Percentiles rank a stretch among this genome's conserved stretches.
These are phyloP conservation scores for Brassica nigra DNA, from an alignment of 345 rosid genomes.

Conservation along the genomic window DNA sequence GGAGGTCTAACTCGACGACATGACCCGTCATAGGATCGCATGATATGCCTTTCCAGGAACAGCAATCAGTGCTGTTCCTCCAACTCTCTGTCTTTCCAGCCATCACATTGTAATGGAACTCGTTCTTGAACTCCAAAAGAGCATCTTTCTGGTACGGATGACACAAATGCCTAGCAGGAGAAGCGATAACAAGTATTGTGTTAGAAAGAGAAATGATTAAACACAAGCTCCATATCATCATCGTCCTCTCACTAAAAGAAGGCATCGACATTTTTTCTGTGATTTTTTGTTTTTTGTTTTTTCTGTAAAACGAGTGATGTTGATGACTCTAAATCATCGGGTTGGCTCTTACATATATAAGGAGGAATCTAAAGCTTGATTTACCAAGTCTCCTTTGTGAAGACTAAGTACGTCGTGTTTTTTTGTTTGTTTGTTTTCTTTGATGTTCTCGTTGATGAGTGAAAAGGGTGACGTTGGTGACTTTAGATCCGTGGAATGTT, in stretches of 20 bases:
- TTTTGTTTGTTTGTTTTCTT: too few relatives aligned
- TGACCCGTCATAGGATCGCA: background rate
- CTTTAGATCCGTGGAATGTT: too few relatives aligned
- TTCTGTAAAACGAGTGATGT: background rate
- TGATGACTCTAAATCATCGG: background rate
- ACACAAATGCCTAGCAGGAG: background rate
- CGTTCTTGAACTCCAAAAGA: constrained; percentile 26
- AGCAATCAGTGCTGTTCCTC: constrained; percentile 1
- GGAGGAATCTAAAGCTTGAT: background rate
- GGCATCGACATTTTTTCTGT: background rate
- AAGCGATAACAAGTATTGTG: background rate
- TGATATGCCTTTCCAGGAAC: background rate
- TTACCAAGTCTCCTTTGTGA: background rate
- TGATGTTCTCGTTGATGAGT: too few relatives aligned
- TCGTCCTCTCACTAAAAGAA: background rate
- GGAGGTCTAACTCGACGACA: background rate
- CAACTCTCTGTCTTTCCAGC: background rate
- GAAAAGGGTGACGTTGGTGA: too few relatives aligned
- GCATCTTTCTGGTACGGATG: constrained; percentile 24
- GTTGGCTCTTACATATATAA: background rate
- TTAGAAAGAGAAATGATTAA: background rate
- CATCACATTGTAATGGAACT: background rate
- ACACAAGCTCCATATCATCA: background rate
- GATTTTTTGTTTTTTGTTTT: background rate
- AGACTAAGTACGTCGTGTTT: too few relatives aligned